Base-by-base conservation (phyloP, 2,329 filamentous ascomycete genomes). In the Cyanodermella asteris region DNA sequence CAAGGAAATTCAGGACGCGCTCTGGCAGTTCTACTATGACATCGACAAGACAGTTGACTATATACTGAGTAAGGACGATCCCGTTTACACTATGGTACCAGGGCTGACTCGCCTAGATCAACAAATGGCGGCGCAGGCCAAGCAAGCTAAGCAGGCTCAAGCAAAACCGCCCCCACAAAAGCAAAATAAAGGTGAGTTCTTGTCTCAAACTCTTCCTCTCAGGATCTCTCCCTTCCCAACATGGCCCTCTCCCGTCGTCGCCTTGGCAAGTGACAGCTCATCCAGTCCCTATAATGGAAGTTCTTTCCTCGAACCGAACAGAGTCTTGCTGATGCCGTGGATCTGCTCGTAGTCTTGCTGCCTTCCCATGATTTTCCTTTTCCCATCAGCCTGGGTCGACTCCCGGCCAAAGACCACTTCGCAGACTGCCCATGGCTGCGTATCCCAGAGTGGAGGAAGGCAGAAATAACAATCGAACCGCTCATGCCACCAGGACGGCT, bases 11-110 rank as follows among this genome's bases (percentile, higher is more conserved):
- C 69, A 91, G 44, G 84, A 94, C 32, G 65, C 82, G 0, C 50
- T 97, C 10, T 94, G 81, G 80, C 69, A 97, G 49, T 93, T 93
- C 48, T 94, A 84, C 46, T 94, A 82, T 44, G 82, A 97, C 39
- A 59, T 91, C 16, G 73, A 70, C 29, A 91, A 91, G 48, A 69
- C 78, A 1, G 72, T 90, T 18, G 59, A 64, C 28, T 93, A 90
- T 42, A 50, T 97, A 29, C 64, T 69, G 33, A 74, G 70, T 59
- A 70, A 36, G 47, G 33, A 21, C 15, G 29, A 3, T 10, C 8
- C 6, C 30, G 16, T 17, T 10, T 26, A 6, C 12, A 30, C 7
- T 8, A 20, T 15, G 17, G 13, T 16, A 11, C 6, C 21, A 12
- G 13, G 11, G 11, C 11, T 21, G 17, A 26, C 11, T 12, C 22